Evolutionary conservation across 164 flowering plant genomes (phyloP), one percentile per base, ranked within the genome.

Genomic region (Aristolochia contorta): DNA sequence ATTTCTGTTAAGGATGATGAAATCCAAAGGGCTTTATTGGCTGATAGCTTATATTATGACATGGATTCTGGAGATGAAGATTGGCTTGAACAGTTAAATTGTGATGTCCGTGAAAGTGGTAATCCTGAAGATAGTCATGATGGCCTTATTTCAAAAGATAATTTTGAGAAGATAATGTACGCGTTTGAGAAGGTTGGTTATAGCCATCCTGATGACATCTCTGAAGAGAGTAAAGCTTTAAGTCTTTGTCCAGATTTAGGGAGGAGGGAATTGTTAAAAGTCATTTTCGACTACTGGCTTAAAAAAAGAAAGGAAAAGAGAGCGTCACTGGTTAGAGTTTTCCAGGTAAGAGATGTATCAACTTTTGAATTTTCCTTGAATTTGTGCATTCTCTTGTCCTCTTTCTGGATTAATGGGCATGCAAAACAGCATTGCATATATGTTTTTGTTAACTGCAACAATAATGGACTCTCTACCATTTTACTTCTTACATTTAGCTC

Each of bases 11-110:
- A 60, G 23, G 73, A 65, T 60, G 84, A 84, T 79, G 98, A 93
- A 71, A 68, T 87, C 23, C 67, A 79, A 12, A 82, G 92, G 68
- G 87, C 90, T 12, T 60, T 90, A 72, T 67, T 57, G 22, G 82
- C 67, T 72, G 78, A 67, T 58, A 69, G 67, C 46, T 73, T 85
- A 21, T 78, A 49, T 61, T 93, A 93, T 75, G 98, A 93, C 56
- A 72, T 84, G 75, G 94, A 90, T 66, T 81, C 89, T 58, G 98
- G 75, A 22, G 98, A 93, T 73, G 98, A 87, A 60, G 80, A 73
- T 33, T 90, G 88, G 87, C 76, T 93, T 12, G 70, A 65, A 20
- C 73, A 71, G 62, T 72, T 82, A 60, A 90, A 87, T 69, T 23
- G 21, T 51, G 78, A 65, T 45, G 32, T 43, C 50, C 21, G 6